phyloP scores from a whole-genome alignment of 148 eudicot species.

The Fagopyrum homotropicum region DNA sequence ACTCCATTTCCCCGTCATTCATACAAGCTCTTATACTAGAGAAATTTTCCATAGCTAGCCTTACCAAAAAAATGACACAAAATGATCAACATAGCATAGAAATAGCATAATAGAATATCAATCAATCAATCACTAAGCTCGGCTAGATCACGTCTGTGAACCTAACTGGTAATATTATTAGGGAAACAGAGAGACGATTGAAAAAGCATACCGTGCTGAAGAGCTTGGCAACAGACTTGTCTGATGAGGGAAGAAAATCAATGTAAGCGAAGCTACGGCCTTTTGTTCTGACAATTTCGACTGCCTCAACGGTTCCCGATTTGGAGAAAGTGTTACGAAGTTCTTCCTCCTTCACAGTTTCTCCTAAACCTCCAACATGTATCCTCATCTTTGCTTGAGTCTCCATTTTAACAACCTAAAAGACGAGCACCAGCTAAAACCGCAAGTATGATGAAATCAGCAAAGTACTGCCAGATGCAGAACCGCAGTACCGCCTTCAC shows the following conservation, averaged over 20 bases:
- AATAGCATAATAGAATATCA: not conserved
- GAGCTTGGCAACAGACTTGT: slow-evolving; percentile 77
- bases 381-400: slow-evolving; percentile 35
- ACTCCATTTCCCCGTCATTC: not conserved
- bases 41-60: not conserved
- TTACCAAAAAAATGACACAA: not conserved
- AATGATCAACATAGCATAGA: not conserved
- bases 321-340: slow-evolving; percentile 55
- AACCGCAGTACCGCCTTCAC: too few species aligned
- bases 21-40: not conserved
- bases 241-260: slow-evolving; percentile 63
- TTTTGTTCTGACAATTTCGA: slow-evolving; percentile 63
- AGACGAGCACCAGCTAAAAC: not conserved
- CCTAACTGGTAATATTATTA: not conserved
- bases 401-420: slow-evolving; percentile 5
- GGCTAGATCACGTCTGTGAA: not conserved
- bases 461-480: too few species aligned
- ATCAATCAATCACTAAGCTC: not conserved
- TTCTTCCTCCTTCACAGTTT: slow-evolving; percentile 52
- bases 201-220: slow-evolving; percentile 65
- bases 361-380: slow-evolving; percentile 79
- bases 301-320: slow-evolving; percentile 45
- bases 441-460: too few species aligned
- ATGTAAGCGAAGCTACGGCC: slow-evolving; percentile 85
- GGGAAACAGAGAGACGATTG: not conserved